Evolutionary conservation across 2,329 filamentous ascomycete species (phyloP), one percentile per base, ranked within the genome.

Genomic region (Nothophaeocryptopus gaeumannii): DNA sequence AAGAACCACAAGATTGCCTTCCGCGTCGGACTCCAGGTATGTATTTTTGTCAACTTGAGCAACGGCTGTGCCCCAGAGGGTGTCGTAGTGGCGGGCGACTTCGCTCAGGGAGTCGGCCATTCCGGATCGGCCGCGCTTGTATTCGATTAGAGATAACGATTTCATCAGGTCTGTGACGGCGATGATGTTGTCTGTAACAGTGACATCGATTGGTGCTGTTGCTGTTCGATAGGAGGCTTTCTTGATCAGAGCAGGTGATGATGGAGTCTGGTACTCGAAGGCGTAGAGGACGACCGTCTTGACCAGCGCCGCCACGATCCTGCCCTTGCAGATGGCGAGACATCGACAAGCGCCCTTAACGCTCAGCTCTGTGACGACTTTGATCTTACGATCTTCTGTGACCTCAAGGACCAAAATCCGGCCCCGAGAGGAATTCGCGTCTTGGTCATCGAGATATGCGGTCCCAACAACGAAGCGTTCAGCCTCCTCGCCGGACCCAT

Each of bases 391-490:
- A 45, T 89, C 81, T 48, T 81, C 81, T 43, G 88, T 86, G 29
- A 97, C 82, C 43, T 95, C 91, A 30, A 97, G 81, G 0, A 97
- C 78, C 2, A 97, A 66, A 11, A 99, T 88, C 10, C 92, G 83
- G 1, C 93, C 93, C 33, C 81, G 77, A n/a, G 78, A 75, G 11
- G 78, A 72, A 9, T 70, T 73, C 13, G 76, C 70, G 2, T 72
- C 71, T 8, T 79, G 75, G 31, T 58, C 81, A 39, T 88, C 83
- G 7, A 92, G 66, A 61, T 86, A 91, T 47, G 88, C 88, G 0
- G 93, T 97, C 5, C 93, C 93, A 5, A 97, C 81, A n/a, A 97
- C 74, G 63, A 97, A 97, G 36, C 90, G 78, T 66, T 97, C 91
- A 0, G 78, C 79, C 5, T 70, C 66, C 11, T 75, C 74, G 12